Evolutionary conservation across 768 basidiomycete genomes (phyloP), one percentile per base, ranked within the genome.

Genomic region (Suillus hirtellus): DNA sequence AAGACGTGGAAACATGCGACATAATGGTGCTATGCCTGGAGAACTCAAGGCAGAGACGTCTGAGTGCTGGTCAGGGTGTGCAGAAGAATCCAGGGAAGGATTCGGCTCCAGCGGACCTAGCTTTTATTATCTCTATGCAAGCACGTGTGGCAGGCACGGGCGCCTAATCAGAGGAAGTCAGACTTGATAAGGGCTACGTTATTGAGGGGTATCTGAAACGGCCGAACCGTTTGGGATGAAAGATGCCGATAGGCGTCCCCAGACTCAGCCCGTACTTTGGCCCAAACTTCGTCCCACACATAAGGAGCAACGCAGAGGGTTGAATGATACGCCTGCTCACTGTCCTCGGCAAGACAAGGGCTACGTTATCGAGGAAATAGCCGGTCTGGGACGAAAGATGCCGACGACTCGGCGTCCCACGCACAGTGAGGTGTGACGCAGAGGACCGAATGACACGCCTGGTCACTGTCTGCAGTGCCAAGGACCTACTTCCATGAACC

Each of bases 1-100:
- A 63, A 43, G 61, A 60, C 10, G 38, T 46, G 34, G 64, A 67
- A 62, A 66, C 35, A 62, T 4, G 37, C 14, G 44, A 62, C 61
- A 64, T 64, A 34, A 21, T 47, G 6, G 46, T 8, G 11, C 35
- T 44, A 7, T 62, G 37, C 40, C 50, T 31, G 4, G 31, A 53
- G 17, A 31, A 52, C 27, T 31, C 5, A 19, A 34, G 10, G 11
- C 27, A 31, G 17, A 31, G 6, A 31, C 17, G 31, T 34, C 50
- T 17, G 2, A 52, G 31, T 34, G 31, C 52, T 53, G 4, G 31
- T 34, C 31, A 11, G 35, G 35, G 31, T 19, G 31, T 17, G 31
- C 17, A 34, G 19, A 19, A 19, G 2, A 2, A 19, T n/a, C 31
- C 31, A 53, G 19, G 31, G 52, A 53, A 53, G 1, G 31, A 34